Conservation (phyloP, 495 filamentous ascomycete species). For the Thermochaetoides thermophila region DNA sequence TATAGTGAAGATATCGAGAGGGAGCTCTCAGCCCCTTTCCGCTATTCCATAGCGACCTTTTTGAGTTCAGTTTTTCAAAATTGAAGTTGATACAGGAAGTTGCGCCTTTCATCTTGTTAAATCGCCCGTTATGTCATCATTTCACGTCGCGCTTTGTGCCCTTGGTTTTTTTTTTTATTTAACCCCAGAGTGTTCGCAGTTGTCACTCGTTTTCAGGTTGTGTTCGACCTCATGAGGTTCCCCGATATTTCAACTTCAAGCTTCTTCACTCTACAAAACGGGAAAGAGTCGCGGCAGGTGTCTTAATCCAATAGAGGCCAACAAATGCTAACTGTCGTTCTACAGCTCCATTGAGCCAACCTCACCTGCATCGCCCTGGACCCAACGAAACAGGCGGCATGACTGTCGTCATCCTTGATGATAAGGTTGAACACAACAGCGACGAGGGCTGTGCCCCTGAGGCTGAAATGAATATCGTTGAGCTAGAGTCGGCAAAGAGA, state of each 20-base stretch:
- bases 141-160: neutral
- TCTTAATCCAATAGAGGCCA: no score
- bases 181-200: neutral
- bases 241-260: no score
- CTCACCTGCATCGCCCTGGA: neutral
- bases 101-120: neutral
- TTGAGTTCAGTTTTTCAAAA: no score
- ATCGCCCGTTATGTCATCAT: no score
- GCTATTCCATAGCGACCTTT: conserved; percentile 14
- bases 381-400: no score
- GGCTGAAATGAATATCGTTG: conserved; percentile 1
- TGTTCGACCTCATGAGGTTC: no score
- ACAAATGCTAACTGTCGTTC: neutral
- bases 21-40: conserved; percentile 3
- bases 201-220: no score
- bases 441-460: neutral
- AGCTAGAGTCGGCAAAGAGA: neutral
- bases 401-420: conserved; percentile 13
- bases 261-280: no score
- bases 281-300: no score
- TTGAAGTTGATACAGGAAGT: conserved; percentile 4
- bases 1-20: no score
- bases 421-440: conserved; percentile 1
- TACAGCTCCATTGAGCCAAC: conserved; percentile 5
- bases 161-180: neutral